Conservation (phyloP, 139 green algal genomes). For the Picochlorum sp. region DNA sequence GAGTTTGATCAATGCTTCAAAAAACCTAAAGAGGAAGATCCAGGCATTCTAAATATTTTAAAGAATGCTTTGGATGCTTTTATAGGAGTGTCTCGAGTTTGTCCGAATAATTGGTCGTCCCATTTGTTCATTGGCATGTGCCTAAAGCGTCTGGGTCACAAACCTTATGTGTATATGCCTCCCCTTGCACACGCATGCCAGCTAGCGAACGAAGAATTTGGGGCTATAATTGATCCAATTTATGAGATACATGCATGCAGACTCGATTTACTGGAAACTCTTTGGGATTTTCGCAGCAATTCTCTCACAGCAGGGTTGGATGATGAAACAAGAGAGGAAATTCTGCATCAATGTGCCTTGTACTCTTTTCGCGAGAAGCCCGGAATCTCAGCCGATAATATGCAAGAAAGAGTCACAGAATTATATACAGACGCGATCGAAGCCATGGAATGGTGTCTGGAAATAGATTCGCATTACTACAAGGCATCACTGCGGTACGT, state of each 20-base stretch:
- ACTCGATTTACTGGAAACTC: not conserved
- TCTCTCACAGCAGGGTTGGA: not conserved
- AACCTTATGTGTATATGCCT: conserved; percentile 3
- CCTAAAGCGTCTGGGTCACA: not conserved
- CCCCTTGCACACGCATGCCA: not conserved
- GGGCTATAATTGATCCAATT: conserved; percentile 8
- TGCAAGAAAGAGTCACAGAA: not conserved
- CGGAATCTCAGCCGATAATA: not conserved
- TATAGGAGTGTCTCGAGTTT: not conserved
- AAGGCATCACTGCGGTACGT: not conserved
- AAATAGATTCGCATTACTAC: conserved; percentile 4
- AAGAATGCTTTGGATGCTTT: conserved; percentile 1
- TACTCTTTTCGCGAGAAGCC: not conserved
- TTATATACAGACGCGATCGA: conserved; percentile 5
- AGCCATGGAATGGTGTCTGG: conserved; percentile 12
- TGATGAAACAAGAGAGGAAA: not conserved
- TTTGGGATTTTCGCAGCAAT: not conserved
- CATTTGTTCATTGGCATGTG: conserved; percentile 5
- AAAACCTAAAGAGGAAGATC: not conserved
- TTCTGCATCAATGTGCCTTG: not conserved
- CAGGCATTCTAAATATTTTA: not conserved
- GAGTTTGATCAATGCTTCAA: conserved; percentile 3
- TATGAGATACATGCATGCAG: conserved; percentile 7
- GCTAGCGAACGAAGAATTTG: conserved; percentile 3
- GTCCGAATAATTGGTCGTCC: not conserved